phyloP scores from a whole-genome alignment of 768 basidiomycete genomes.

The Amanita phalloides region DNA sequence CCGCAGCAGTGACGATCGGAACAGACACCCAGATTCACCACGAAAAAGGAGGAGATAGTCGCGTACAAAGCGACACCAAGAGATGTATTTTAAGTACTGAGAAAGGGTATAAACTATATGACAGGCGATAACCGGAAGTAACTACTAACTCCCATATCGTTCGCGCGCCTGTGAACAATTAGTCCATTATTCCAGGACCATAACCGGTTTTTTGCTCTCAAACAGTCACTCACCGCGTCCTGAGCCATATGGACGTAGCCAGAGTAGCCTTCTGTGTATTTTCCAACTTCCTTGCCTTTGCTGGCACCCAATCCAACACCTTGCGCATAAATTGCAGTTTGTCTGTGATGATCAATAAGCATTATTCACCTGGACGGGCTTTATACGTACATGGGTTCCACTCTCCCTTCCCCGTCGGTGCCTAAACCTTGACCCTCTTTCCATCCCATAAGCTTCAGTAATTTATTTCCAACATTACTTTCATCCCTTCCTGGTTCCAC shows the following conservation, averaged over 20 bases:
- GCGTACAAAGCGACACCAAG: background rate
- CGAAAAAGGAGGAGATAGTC: constrained; percentile 3
- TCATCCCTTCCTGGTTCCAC: constrained; percentile 71
- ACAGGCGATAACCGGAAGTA: background rate
- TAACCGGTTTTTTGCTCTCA: constrained; percentile 16
- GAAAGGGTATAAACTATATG: background rate
- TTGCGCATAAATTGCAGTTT: constrained; percentile 78
- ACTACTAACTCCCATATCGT: constrained; percentile 23
- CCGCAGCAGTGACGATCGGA: background rate
- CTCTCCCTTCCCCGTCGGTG: constrained; percentile 68
- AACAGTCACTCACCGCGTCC: constrained; percentile 41
- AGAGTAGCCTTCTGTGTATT: constrained; percentile 55
- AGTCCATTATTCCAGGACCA: background rate
- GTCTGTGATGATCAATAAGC: constrained; percentile 27
- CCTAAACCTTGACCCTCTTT: constrained; percentile 84
- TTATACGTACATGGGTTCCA: constrained; percentile 74
- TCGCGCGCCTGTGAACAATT: constrained; percentile 24
- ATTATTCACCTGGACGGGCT: background rate
- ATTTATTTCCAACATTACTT: constrained; percentile 82
- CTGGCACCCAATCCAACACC: constrained; percentile 90
- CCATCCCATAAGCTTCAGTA: constrained; percentile 99
- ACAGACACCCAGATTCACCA: background rate
- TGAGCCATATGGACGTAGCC: constrained; percentile 68
- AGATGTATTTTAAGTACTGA: background rate
- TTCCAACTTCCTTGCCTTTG: constrained; percentile 76